phyloP scores from a whole-genome alignment of 306 rosid species.

The Hippophae tibetana region DNA sequence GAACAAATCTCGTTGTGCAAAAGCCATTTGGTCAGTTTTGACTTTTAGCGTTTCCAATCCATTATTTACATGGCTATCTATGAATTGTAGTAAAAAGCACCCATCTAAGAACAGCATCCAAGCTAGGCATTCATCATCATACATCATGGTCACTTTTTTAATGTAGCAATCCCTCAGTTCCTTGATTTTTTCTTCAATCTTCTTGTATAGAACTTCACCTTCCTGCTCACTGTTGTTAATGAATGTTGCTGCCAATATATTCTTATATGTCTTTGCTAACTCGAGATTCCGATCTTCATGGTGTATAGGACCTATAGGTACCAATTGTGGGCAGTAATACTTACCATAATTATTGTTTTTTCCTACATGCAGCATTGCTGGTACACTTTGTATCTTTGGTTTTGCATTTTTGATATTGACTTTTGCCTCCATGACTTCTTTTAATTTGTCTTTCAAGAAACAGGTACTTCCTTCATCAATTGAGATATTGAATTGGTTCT shows the following conservation, averaged over 20 bases:
- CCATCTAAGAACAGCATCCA: conserved; percentile 22
- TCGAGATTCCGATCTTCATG: background rate
- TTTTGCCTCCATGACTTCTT: too few species aligned
- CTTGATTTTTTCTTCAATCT: background rate
- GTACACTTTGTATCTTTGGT: conserved; percentile 22
- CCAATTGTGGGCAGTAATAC: conserved; percentile 13
- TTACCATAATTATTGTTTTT: too few species aligned
- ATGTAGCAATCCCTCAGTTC: conserved; percentile 1
- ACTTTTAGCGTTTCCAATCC: background rate
- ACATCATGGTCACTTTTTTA: background rate
- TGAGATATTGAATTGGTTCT: too few species aligned
- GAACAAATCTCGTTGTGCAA: conserved; percentile 16
- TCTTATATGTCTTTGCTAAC: conserved; percentile 8
- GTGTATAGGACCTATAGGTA: conserved; percentile 21
- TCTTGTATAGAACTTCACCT: background rate
- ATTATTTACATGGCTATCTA: background rate
- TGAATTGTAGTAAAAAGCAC: conserved; percentile 13
- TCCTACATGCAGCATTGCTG: background rate
- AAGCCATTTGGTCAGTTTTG: background rate
- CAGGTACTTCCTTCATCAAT: too few species aligned
- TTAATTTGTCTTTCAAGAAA: too few species aligned
- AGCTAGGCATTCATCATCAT: background rate
- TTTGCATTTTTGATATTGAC: background rate
- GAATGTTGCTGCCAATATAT: background rate
- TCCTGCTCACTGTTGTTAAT: background rate